Evolutionary conservation across 371 early-diverging fungal genomes (phyloP), one percentile per base, ranked within the genome.

Genomic region (Mortierella sp.): DNA sequence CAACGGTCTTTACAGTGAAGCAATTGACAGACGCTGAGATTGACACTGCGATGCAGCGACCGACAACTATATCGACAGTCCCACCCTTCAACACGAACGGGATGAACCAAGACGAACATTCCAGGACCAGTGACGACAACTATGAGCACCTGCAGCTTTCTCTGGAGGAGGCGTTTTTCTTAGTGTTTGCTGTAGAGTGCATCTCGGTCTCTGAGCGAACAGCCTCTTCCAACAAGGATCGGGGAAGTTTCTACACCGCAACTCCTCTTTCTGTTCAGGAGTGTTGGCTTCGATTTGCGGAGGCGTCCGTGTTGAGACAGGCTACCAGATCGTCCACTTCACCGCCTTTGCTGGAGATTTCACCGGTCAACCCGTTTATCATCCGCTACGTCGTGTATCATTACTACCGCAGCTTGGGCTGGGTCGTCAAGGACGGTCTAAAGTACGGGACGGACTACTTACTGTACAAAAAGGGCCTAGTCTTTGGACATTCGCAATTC

Each of bases 401-500:
- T 73, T 89, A 95, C 77, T 97, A 92, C 77, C 88, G 96, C 22
- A 91, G 93, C 50, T 85, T 88, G 10, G 95, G 95, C 2, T 97
- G 97, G 97, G 91, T 94, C 7, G 95, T 95, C 22, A 90, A 91
- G 85, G 89, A 90, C 77, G 97, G 97, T 0, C 70, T 92, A 40
- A 96, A 95, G 77, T 97, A 94, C 87, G 97, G 96, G 22, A 88
- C 93, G 6, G 96, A 97, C 80, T 95, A 91, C 80, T 86, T 93
- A 89, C 83, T 83, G 71, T 79, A 68, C 63, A 44, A 67, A 34
- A 83, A 75, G 58, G 83, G 83, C 2, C 16, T 79, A 52, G 73
- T 83, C 55, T 83, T 78, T 76, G 77, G 77, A 34, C 79, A 74
- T 39, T 84, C 69, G 6, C 67, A 76, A 85, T 50, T 87, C 86